Conservation (phyloP, 2,329 filamentous ascomycete species). For the Coleophoma eucalyptorum region DNA sequence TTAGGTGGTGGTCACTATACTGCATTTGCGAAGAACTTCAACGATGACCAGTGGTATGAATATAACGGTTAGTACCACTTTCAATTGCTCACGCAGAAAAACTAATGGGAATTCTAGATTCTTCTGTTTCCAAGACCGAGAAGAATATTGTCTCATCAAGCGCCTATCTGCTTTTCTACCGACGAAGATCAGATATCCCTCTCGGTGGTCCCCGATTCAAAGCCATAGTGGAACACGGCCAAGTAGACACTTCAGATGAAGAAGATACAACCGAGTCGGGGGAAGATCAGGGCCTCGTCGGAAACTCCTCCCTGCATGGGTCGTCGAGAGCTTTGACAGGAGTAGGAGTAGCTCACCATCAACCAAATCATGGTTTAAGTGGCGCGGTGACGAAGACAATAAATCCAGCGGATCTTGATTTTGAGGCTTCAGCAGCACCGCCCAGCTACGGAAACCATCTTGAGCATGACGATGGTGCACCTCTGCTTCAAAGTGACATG, state of each 20-base stretch:
- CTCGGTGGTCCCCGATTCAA: constrained; percentile 77
- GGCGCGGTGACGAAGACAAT: constrained; percentile 22
- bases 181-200: constrained; percentile 71
- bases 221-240: constrained; percentile 61
- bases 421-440: not conserved
- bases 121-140: constrained; percentile 59
- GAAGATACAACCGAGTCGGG: constrained; percentile 54
- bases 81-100: not conserved
- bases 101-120: constrained; percentile 59
- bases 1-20: constrained; percentile 96
- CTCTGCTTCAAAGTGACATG: constrained; percentile 9
- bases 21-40: constrained; percentile 88
- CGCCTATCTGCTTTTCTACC: constrained; percentile 95
- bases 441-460: constrained; percentile 21
- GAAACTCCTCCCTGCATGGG: constrained; percentile 79
- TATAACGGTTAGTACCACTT: constrained; percentile 75
- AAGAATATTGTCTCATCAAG: constrained; percentile 68
- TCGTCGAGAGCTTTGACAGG: constrained; percentile 83
- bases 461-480: constrained; percentile 13
- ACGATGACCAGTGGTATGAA: constrained; percentile 87
- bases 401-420: constrained; percentile 20
- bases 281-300: constrained; percentile 85
- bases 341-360: constrained; percentile 72
- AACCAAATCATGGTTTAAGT: constrained; percentile 53
- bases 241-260: constrained; percentile 30